Base-by-base conservation (phyloP, 1,284 basidiomycete species). In the Trametes hirsuta region DNA sequence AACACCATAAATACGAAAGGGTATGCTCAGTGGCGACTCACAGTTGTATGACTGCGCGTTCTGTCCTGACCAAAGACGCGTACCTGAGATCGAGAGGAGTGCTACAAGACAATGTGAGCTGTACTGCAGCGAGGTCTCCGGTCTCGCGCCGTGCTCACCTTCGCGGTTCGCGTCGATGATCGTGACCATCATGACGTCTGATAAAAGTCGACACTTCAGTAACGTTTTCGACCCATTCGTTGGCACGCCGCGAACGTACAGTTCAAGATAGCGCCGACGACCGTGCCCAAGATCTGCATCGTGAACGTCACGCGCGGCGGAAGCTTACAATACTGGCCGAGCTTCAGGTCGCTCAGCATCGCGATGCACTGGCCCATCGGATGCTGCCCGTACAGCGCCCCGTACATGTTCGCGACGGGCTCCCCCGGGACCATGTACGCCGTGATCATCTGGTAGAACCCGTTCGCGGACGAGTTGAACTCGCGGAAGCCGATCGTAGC, bases 231-330 rank as follows among this genome's bases (percentile, higher is more conserved):
- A 22, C 4, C 3, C 8, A 15, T 5, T 4, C 12, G 34, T 12
- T 2, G 8, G 30, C 1, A 5, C 5, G 6, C 14, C 15, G 10
- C 64, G n/a, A 6, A 65, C 78, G 67, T 55, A 82, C 83, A 67
- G 84, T 78, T 70, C 25, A 71, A 62, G 60, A 72, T 63, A 1
- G 70, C 68, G 12, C 71, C 72, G 49, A 74, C 70, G 46, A 86
- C 67, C 4, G 85, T 81, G 6, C 84, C 85, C 22, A 81, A 53
- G 30, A 79, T 74, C 69, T 89, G 87, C 40, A 84, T 82, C 6
- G 76, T 73, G 70, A 89, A 87, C 1, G 85, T 87, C 2, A 81
- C 79, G 1, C 82, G 77, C n/a, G 87, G 87, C 22, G 86, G 83
- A 47, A 90, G 76, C 73, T 89, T 89, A 64, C 83, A 84, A 72